A percentile compares a stretch with the other conserved stretches of the same genome.
Conservation (phyloP, 306 rosid genomes). For the Dalbergia cochinchinensis region DNA sequence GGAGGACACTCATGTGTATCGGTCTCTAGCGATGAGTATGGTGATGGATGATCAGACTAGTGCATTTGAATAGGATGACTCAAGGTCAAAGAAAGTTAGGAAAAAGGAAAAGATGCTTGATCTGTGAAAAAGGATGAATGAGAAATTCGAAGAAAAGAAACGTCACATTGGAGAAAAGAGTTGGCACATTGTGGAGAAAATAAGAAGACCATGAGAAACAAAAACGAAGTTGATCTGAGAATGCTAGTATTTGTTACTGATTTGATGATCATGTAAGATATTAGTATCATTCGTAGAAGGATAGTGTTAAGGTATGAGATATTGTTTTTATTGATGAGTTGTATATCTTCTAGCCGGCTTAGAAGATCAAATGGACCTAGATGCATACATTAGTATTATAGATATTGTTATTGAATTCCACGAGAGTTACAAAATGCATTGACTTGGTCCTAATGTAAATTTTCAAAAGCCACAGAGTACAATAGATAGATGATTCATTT, state of each 20-base stretch:
- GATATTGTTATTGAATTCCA: conserved; percentile 9
- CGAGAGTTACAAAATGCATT: conserved; percentile 24
- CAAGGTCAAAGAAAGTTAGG: conserved; percentile 68
- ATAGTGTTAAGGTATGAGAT: conserved; percentile 31
- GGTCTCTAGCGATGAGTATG: conserved; percentile 46
- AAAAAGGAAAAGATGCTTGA: conserved; percentile 80
- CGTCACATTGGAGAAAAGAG: conserved; percentile 80
- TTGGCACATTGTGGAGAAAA: conserved; percentile 80
- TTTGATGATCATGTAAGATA: conserved; percentile 34
- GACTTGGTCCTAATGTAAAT: no score
- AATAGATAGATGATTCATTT: no score
- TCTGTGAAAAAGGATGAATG: conserved; percentile 79
- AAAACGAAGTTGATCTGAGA: conserved; percentile 23
- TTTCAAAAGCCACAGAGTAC: no score
- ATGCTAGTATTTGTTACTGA: conserved; percentile 38
- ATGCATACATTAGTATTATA: conserved; percentile 9
- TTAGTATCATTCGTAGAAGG: conserved; percentile 34
- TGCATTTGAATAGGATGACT: conserved; percentile 56
- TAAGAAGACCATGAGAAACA: conserved; percentile 72
- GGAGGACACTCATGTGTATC: conserved; percentile 46
- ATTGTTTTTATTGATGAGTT: conserved; percentile 42
- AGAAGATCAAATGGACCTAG: conserved; percentile 40
- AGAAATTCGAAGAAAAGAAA: conserved; percentile 89
- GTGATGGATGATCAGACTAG: conserved; percentile 44
- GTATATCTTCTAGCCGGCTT: conserved; percentile 42